phyloP scores from a whole-genome alignment of 176 grass and related monocot genomes.

The Ensete ventricosum region DNA sequence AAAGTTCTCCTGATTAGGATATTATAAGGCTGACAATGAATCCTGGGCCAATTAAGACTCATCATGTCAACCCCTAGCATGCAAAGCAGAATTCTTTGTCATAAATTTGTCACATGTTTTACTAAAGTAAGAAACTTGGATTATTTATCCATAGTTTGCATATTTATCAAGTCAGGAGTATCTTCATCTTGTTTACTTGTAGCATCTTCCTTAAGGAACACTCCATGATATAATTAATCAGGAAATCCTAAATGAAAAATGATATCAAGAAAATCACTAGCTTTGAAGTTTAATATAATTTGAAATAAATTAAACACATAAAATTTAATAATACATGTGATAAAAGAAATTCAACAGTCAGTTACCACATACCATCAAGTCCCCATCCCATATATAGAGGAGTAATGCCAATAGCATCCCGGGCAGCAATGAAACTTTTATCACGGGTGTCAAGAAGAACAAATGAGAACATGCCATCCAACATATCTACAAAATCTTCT shows the following conservation, averaged over 20 bases:
- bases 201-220: background rate
- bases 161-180: background rate
- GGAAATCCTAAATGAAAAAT: background rate
- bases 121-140: no score
- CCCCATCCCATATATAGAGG: constrained; percentile 98
- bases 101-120: no score
- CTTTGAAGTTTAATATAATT: background rate
- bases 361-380: constrained; percentile 60
- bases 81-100: no score
- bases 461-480: constrained; percentile 98
- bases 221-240: background rate
- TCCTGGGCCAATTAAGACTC: no score
- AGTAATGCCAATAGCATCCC: constrained; percentile 94
- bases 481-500: constrained; percentile 89
- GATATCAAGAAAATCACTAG: background rate
- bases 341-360: background rate
- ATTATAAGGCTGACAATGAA: no score
- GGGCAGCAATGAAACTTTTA: constrained; percentile 94
- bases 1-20: no score
- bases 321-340: constrained; percentile 5
- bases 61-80: no score
- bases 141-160: background rate
- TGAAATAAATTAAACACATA: background rate
- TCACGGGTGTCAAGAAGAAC: constrained; percentile 91
- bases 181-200: background rate